Conservation (phyloP, 352 stramenopile species). For the Phytophthora nicotianae region DNA sequence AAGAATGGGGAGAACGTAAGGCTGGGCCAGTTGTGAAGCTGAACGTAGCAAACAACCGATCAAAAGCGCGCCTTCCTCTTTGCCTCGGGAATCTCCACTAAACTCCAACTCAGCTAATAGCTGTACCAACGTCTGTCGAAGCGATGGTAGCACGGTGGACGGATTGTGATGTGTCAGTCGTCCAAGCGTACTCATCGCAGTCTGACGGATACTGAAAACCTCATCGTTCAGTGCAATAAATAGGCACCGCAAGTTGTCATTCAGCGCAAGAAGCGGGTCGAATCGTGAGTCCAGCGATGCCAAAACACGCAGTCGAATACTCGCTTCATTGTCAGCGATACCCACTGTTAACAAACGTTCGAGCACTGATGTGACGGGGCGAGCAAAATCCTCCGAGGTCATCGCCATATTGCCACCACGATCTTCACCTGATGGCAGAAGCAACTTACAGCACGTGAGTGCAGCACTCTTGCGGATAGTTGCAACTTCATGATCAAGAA, state of each 20-base stretch:
- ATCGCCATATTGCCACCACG: slow-evolving; percentile 42
- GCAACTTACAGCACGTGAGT: slow-evolving; percentile 88
- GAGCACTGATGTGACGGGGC: slow-evolving; percentile 75
- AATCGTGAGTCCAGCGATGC: slow-evolving; percentile 83
- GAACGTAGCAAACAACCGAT: slow-evolving; percentile 83
- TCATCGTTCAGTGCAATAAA: slow-evolving; percentile 91
- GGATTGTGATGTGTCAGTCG: slow-evolving; percentile 88
- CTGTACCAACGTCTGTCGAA: slow-evolving; percentile 86
- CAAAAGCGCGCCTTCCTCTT: slow-evolving; percentile 83
- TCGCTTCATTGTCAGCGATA: slow-evolving; percentile 87
- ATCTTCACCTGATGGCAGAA: slow-evolving; percentile 75
- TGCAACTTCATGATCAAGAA: slow-evolving; percentile 85
- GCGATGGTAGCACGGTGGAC: slow-evolving; percentile 76
- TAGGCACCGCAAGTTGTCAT: slow-evolving; percentile 84
- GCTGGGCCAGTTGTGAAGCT: slow-evolving; percentile 77
- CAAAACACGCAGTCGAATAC: slow-evolving; percentile 82
- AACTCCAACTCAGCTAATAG: slow-evolving; percentile 88
- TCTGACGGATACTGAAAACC: slow-evolving; percentile 88
- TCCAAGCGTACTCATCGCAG: slow-evolving; percentile 87
- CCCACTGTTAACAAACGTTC: slow-evolving; percentile 84
- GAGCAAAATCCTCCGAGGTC: slow-evolving; percentile 75
- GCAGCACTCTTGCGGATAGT: slow-evolving; percentile 86
- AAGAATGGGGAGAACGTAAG: slow-evolving; percentile 86
- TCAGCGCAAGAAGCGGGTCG: slow-evolving; percentile 77
- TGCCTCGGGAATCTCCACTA: slow-evolving; percentile 77